A percentile compares a stretch with the other conserved stretches of the same genome.
phyloP scores from a whole-genome alignment of 208 protist genomes.

The Leishmania turanica region DNA sequence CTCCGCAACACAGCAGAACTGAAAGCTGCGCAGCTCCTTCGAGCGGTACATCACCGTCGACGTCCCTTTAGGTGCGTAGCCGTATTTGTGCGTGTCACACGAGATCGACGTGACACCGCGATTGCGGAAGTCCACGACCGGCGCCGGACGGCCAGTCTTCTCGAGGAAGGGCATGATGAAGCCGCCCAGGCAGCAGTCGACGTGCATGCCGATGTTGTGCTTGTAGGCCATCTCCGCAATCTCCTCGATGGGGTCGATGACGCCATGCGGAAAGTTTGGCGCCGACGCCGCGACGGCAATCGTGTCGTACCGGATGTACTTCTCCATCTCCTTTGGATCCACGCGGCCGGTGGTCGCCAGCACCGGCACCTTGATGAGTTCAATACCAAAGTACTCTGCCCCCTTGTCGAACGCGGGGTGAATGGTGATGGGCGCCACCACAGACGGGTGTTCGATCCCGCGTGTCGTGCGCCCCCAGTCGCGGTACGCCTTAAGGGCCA shows the following conservation, averaged over 20 bases:
- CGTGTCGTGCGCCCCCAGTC: constrained; percentile 83
- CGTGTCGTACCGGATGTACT: constrained; percentile 95
- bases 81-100: constrained; percentile 99
- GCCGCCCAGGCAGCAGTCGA: constrained; percentile 98
- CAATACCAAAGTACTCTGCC: constrained; percentile 96
- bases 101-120: constrained; percentile 98
- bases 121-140: constrained; percentile 96
- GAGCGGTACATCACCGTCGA: constrained; percentile 95
- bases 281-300: constrained; percentile 95
- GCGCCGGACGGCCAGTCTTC: constrained; percentile 86
- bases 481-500: constrained; percentile 97
- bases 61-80: constrained; percentile 97
- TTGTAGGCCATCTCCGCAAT: constrained; percentile 90
- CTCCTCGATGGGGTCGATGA: constrained; percentile 91
- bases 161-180: constrained; percentile 98
- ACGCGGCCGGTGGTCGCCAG: constrained; percentile 74
- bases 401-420: constrained; percentile 99
- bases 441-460: constrained; percentile 91
- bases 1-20: constrained; percentile 95
- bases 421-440: constrained; percentile 92
- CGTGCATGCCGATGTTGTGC: constrained; percentile 96
- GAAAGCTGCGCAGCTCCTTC: constrained; percentile 88
- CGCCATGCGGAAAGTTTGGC: constrained; percentile 96
- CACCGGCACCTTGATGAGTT: constrained; percentile 93
- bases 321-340: constrained; percentile 80